phyloP scores from a whole-genome alignment of 208 protist species.

The Leishmania martiniquensis region DNA sequence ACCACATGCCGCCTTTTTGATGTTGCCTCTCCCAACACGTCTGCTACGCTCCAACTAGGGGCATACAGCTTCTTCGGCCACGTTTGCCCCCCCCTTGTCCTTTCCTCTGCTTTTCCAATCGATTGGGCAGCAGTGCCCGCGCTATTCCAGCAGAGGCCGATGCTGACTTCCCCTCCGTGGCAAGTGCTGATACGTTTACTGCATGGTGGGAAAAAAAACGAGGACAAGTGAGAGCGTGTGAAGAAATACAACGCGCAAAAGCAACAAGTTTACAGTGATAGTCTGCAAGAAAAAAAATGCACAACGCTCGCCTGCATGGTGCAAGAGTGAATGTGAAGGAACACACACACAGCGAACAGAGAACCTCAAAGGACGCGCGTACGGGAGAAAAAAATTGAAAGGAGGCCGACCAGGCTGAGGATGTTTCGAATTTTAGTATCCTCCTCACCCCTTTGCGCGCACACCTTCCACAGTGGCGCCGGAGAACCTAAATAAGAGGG shows the following conservation, averaged over 20 bases:
- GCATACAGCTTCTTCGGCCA: background rate
- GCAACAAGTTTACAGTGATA: too few relatives aligned
- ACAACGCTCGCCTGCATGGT: background rate
- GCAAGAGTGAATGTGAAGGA: background rate
- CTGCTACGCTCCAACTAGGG: background rate
- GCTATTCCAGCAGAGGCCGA: background rate
- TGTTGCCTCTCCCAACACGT: background rate
- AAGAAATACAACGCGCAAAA: background rate
- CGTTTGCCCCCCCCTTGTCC: background rate
- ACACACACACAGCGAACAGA: background rate
- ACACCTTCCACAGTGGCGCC: background rate
- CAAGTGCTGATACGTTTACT: background rate
- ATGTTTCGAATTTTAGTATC: background rate
- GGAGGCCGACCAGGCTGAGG: background rate
- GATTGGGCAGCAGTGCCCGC: background rate
- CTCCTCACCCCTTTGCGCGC: background rate
- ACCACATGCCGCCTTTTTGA: background rate
- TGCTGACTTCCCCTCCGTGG: background rate
- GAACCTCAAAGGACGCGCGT: background rate
- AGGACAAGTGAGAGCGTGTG: background rate
- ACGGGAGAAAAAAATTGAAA: background rate
- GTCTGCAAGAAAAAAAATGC: constrained; percentile 5
- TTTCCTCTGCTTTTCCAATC: background rate
- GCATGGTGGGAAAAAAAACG: background rate
- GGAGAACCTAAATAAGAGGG: background rate